Base-by-base conservation (phyloP, 495 filamentous ascomycete species). In the Penicillium flavigenum region DNA sequence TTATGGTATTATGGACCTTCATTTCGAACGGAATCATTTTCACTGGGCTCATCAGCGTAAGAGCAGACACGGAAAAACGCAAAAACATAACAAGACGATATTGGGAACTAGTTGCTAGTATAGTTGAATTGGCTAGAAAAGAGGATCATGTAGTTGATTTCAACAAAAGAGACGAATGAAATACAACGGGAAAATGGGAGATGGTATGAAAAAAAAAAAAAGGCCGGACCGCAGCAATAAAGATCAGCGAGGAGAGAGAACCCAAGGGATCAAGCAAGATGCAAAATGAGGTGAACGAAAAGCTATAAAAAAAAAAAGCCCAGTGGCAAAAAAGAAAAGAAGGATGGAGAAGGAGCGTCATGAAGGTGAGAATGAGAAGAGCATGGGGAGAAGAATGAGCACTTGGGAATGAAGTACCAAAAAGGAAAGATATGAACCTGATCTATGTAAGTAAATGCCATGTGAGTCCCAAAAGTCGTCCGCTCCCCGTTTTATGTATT, bases 391-490 rank as follows among this genome's bases (percentile, higher is more conserved):
- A 49, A 49, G 34, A 39, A 47, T 20, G 54, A 58, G 27, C 57
- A 49, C 48, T 46, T 57, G 53, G 54, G 44, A 60, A 63, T 46
- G 26, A 54, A 32, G 34, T 42, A 51, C 39, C 49, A 57, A 42
- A 63, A 63, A 67, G 57, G 57, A 74, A 72, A 72, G 61, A 70
- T 70, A 70, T 72, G 66, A 74, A 66, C 67, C 72, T 67, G 66
- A 69, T 77, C 72, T 76, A 77, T 77, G 70, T 72, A 73, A 66
- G 59, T 69, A 61, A 69, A 74, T 75, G 71, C 72, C 72, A 74
- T 74, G 74, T 72, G 67, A 74, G 63, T 71, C 68, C 71, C 69
- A 77, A 72, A 75, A 74, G 68, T 71, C 66, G 68, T 70, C 68
- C 66, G 70, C 69, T 76, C 68, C 66, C 70, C 72, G 62, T 75